A percentile compares a stretch with the other conserved stretches of the same genome.
These are phyloP conservation scores for Monosporascus ibericus DNA, from an alignment of 2,329 filamentous ascomycete genomes.

Conservation along the genomic window DNA sequence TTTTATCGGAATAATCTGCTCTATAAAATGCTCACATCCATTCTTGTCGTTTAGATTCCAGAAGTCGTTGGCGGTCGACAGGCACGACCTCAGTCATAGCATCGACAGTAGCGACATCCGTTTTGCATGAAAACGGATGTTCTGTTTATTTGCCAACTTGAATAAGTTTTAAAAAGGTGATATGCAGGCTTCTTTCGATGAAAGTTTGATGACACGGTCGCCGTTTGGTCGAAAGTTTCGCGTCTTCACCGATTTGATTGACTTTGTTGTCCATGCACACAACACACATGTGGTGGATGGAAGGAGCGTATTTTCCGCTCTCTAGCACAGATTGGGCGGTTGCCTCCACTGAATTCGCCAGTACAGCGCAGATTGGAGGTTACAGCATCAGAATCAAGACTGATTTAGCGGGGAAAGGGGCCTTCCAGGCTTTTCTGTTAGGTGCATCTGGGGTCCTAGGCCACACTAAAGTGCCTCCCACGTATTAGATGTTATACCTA, in stretches of 20 bases:
- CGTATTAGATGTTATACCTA: neutral
- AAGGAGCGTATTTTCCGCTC: neutral
- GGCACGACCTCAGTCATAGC: conserved; percentile 67
- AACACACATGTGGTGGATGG: conserved; percentile 1
- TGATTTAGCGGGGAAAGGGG: neutral
- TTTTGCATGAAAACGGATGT: conserved; percentile 58
- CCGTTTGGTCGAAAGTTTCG: conserved; percentile 2
- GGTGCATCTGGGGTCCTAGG: neutral
- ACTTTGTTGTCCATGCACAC: conserved; percentile 11
- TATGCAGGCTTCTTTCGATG: conserved; percentile 25
- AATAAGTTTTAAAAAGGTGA: conserved; percentile 28
- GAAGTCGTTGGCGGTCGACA: conserved; percentile 59
- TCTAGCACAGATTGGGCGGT: neutral
- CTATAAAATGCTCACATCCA: conserved; percentile 48
- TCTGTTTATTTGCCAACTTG: conserved; percentile 22
- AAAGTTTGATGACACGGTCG: conserved; percentile 28
- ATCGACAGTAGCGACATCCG: conserved; percentile 64
- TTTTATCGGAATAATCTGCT: conserved; percentile 43
- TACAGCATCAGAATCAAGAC: neutral
- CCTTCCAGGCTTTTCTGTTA: neutral
- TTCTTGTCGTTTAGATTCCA: conserved; percentile 59
- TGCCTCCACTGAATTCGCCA: neutral
- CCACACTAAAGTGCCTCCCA: neutral
- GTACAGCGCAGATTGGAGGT: neutral
- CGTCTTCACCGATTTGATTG: conserved; percentile 9